Evolutionary conservation across 495 filamentous ascomycete genomes (phyloP).

Genomic region (Mytilinidion resinicola): DNA sequence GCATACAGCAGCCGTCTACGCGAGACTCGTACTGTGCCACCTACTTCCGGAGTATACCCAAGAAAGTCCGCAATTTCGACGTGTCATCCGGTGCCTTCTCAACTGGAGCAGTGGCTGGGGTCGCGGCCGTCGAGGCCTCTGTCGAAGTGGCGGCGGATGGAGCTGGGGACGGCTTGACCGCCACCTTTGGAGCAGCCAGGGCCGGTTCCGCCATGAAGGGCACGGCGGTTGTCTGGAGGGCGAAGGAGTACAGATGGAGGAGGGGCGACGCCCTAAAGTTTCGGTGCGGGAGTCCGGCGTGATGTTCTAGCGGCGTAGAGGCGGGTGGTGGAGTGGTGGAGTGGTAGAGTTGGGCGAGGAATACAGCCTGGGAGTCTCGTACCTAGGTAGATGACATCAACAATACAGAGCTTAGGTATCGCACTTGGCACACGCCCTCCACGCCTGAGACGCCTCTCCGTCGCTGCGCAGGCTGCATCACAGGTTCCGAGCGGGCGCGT

Average conservation of each 20-base stretch:
- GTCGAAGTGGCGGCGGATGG: slow-evolving; percentile 9
- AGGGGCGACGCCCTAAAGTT: not conserved
- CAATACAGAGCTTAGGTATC: not conserved
- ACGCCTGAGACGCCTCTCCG: not conserved
- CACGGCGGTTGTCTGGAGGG: not conserved
- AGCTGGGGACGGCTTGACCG: slow-evolving; percentile 5
- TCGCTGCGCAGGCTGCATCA: not conserved
- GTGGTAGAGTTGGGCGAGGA: not conserved
- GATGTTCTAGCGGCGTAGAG: not conserved
- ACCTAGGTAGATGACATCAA: not conserved
- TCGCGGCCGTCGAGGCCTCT: slow-evolving; percentile 21
- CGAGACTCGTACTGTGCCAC: not conserved
- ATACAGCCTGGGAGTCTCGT: not conserved
- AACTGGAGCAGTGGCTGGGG: slow-evolving; percentile 24
- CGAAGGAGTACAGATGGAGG: not conserved
- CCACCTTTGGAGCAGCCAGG: not conserved
- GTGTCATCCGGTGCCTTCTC: slow-evolving; percentile 71
- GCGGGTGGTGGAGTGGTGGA: not conserved
- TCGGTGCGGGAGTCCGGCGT: not conserved
- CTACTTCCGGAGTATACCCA: slow-evolving; percentile 74
- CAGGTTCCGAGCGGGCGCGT: not conserved
- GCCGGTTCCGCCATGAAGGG: not conserved
- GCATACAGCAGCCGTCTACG: too few relatives aligned
- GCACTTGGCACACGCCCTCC: too few relatives aligned
- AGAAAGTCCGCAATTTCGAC: slow-evolving; percentile 76